These are phyloP conservation scores for Moniliophthora roreri DNA, from an alignment of 1,284 basidiomycete genomes.

Conservation along the genomic window DNA sequence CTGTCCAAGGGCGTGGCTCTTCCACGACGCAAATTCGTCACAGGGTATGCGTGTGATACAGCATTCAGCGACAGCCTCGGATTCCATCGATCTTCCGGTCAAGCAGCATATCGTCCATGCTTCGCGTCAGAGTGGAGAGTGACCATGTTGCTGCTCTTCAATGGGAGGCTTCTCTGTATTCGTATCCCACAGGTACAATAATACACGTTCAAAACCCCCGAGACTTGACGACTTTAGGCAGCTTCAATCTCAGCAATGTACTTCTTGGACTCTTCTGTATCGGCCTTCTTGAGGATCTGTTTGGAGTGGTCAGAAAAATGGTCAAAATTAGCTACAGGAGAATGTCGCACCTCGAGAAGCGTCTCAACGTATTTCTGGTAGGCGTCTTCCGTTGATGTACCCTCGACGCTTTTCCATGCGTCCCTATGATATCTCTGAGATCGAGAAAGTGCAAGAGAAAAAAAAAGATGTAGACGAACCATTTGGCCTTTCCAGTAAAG, in stretches of 20 bases:
- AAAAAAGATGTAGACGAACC: slow-evolving; percentile 45
- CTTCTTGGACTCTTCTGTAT: slow-evolving; percentile 57
- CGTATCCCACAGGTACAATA: background rate
- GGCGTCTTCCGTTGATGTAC: slow-evolving; percentile 70
- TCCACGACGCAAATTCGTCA: no score
- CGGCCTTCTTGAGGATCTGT: slow-evolving; percentile 55
- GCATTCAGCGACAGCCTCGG: no score
- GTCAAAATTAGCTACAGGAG: background rate
- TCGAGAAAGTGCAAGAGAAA: slow-evolving; percentile 4
- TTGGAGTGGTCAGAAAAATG: background rate
- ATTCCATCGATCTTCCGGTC: no score
- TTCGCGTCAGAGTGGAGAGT: no score
- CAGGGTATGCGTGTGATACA: no score
- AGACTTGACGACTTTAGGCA: slow-evolving; percentile 29
- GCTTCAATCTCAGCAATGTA: slow-evolving; percentile 62
- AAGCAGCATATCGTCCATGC: no score
- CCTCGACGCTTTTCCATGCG: slow-evolving; percentile 84
- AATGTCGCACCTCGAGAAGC: slow-evolving; percentile 60
- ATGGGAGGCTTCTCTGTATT: background rate
- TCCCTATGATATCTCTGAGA: slow-evolving; percentile 51
- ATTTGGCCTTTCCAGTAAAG: slow-evolving; percentile 83
- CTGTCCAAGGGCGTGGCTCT: no score
- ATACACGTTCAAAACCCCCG: background rate
- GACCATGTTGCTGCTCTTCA: no score
- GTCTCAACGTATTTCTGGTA: slow-evolving; percentile 71